These are phyloP conservation scores for Coniochaeta sp. DNA, from an alignment of 2,329 filamentous ascomycete species.

Conservation along the genomic window DNA sequence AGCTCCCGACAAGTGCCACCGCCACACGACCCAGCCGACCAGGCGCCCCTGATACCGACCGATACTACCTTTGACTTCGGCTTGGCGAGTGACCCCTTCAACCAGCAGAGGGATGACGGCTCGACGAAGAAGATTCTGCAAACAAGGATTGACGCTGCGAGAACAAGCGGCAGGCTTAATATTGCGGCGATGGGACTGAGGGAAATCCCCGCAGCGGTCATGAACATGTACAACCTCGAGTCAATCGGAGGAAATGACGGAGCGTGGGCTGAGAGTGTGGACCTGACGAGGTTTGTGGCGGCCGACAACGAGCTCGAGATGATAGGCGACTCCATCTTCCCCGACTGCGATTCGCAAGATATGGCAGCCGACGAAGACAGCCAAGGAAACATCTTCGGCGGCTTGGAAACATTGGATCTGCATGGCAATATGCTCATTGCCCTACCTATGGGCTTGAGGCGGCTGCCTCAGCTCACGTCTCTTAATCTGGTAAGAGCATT, in stretches of 20 bases:
- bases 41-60: constrained; percentile 36
- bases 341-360: constrained; percentile 56
- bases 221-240: constrained; percentile 85
- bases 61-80: constrained; percentile 52
- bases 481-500: constrained; percentile 67
- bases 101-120: constrained; percentile 51
- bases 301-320: constrained; percentile 82
- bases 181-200: constrained; percentile 78
- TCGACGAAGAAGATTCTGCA: constrained; percentile 60
- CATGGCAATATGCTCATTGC: constrained; percentile 73
- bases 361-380: constrained; percentile 58
- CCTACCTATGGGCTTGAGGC: constrained; percentile 69
- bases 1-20: constrained; percentile 24
- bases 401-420: constrained; percentile 72
- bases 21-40: constrained; percentile 13
- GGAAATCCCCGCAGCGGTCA: constrained; percentile 72
- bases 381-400: constrained; percentile 70
- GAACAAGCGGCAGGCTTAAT: constrained; percentile 75
- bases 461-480: constrained; percentile 66
- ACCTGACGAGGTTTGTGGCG: constrained; percentile 75
- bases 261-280: constrained; percentile 87
- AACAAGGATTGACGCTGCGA: constrained; percentile 65
- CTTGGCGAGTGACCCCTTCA: constrained; percentile 61
- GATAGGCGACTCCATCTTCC: constrained; percentile 70
- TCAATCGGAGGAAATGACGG: constrained; percentile 54